Evolutionary conservation across 257 asterid species (phyloP), one percentile per base, ranked within the genome.

Genomic region (Nicotiana undulata): DNA sequence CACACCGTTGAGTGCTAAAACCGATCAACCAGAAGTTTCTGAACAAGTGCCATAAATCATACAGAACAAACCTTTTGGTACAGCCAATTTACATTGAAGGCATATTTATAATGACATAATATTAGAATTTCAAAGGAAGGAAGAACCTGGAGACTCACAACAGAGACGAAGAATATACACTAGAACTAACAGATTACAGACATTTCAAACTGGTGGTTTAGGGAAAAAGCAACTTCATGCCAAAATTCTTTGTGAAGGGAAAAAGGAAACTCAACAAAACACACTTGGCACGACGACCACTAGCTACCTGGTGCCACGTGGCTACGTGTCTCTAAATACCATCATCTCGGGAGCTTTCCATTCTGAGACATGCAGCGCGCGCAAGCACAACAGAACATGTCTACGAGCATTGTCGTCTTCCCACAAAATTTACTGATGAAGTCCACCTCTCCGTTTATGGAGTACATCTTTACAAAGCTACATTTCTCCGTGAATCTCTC

Each of bases 401-500:
- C 26, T 22, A 44, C 7, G 7, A 46, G 60, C 77, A 44, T 22
- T 9, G 22, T 70, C 34, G 22, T 70, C 34, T 72, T 72, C 61
- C 61, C 78, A 72, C 40, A 72, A 72, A 15, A 0, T 15, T 22
- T 24, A 46, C 77, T 46, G 40, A 72, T 72, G 78, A 72, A 15
- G 78, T 26, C 16, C 44, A 72, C 58, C 78, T 70, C 77, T 70
- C 59, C 12, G 22, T 70, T 70, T 46, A 24, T n/a, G n/a, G n/a
- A n/a, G n/a, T 46, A 49, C 70, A 80, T 83, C 83, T 85, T 55
- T 60, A 34, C 65, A 78, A 22, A 68, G 34, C 67, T 77, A 82
- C 80, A 79, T 65, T 7, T 80, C 56, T 77, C 55, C 49, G 64
- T 52, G 85, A 80, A 76, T 72, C 78, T 84, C 63, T 79, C 49